Evolutionary conservation across 2,329 filamentous ascomycete genomes (phyloP).

Genomic region (Colletotrichum sp.): DNA sequence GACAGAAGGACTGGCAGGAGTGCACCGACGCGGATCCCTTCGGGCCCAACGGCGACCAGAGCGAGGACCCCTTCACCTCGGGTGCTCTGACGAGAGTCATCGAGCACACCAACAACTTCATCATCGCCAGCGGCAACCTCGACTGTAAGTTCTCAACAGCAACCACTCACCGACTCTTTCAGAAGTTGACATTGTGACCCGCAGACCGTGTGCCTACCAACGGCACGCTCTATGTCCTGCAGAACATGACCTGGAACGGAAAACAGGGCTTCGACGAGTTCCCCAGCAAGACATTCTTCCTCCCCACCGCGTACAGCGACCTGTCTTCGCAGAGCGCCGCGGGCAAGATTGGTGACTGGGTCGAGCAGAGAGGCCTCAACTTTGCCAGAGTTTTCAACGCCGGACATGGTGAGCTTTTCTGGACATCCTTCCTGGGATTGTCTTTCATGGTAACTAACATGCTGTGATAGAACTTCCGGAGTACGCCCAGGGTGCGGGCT

Average conservation of each 20-base stretch:
- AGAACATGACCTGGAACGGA: constrained; percentile 84
- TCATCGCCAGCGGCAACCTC: constrained; percentile 74
- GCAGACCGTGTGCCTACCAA: constrained; percentile 64
- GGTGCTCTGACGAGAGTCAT: constrained; percentile 74
- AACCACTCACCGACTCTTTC: not conserved
- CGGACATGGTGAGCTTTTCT: not conserved
- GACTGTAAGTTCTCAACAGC: constrained; percentile 50
- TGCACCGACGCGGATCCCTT: constrained; percentile 54
- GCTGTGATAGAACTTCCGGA: not conserved
- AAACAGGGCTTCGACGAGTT: constrained; percentile 69
- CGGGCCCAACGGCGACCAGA: constrained; percentile 44
- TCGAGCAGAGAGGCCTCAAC: not conserved
- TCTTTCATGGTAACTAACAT: not conserved
- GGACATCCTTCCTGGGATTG: accelerated
- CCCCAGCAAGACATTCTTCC: constrained; percentile 69
- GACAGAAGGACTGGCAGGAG: constrained; percentile 26
- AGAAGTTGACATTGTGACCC: not conserved
- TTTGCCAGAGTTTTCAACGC: not conserved
- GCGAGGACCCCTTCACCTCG: constrained; percentile 44
- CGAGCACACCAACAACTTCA: constrained; percentile 73
- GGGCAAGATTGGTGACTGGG: constrained; percentile 8
- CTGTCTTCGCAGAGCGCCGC: not conserved
- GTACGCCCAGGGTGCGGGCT: not conserved
- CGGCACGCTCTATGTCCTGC: constrained; percentile 73
- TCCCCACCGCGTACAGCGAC: constrained; percentile 47